A percentile compares a stretch with the other conserved stretches of the same genome.
These are phyloP conservation scores for Beverwykella pulmonaria DNA, from an alignment of 495 filamentous ascomycete genomes.

Conservation along the genomic window DNA sequence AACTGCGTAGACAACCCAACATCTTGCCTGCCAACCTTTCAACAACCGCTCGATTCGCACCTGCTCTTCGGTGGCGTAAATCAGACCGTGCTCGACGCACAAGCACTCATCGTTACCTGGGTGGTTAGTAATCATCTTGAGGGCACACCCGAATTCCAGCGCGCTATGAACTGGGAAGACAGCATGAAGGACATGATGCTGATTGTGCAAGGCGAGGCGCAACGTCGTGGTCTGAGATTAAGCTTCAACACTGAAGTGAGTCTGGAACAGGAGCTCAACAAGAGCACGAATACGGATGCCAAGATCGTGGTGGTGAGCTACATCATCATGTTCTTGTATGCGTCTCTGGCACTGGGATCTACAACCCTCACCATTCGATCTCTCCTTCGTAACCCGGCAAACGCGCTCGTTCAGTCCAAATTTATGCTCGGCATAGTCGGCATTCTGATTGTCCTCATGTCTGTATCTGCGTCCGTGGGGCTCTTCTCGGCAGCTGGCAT, in stretches of 20 bases:
- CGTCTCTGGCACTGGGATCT: slow-evolving; percentile 86
- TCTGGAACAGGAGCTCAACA: slow-evolving; percentile 90
- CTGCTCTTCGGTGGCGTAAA: slow-evolving; percentile 84
- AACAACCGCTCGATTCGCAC: slow-evolving; percentile 79
- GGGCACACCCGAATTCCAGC: slow-evolving; percentile 65
- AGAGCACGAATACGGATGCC: slow-evolving; percentile 95
- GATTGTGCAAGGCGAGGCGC: slow-evolving; percentile 77
- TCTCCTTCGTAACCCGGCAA: slow-evolving; percentile 75
- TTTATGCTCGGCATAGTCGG: slow-evolving; percentile 90
- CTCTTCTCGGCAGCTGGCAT: slow-evolving; percentile 86
- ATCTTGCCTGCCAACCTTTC: slow-evolving; percentile 79
- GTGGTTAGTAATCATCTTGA: slow-evolving; percentile 88
- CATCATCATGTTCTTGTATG: slow-evolving; percentile 97
- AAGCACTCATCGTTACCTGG: slow-evolving; percentile 88
- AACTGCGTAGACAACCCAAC: slow-evolving; percentile 77
- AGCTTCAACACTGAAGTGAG: slow-evolving; percentile 95
- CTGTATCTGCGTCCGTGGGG: slow-evolving; percentile 90
- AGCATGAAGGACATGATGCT: slow-evolving; percentile 70
- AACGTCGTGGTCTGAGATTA: slow-evolving; percentile 73
- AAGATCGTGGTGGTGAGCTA: slow-evolving; percentile 98
- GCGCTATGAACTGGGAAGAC: slow-evolving; percentile 87
- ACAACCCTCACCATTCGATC: slow-evolving; percentile 75
- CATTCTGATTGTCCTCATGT: slow-evolving; percentile 95
- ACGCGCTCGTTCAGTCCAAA: slow-evolving; percentile 88
- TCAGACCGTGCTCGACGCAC: slow-evolving; percentile 67